Conservation (phyloP, 1,139 yeast species). For the Yamadazyma triangularis region DNA sequence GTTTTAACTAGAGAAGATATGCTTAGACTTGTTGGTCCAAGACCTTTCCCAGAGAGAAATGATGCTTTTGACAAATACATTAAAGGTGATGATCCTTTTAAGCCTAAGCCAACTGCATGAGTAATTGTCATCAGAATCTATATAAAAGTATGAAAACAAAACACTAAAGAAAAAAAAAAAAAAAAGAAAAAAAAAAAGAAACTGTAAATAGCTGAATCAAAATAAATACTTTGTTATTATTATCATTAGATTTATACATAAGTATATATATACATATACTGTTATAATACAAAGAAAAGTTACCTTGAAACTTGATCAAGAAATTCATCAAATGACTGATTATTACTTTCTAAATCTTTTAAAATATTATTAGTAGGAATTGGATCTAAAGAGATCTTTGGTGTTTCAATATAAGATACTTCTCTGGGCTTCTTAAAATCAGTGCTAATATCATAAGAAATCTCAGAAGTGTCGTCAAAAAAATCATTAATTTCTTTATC, state of each 20-base stretch:
- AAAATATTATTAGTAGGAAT: too few species aligned
- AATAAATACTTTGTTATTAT: background rate
- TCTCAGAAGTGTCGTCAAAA: background rate
- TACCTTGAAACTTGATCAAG: background rate
- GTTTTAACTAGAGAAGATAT: constrained; percentile 79
- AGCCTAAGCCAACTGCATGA: constrained; percentile 18
- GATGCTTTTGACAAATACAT: constrained; percentile 79
- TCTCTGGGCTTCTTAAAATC: background rate
- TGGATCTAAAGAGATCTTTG: background rate
- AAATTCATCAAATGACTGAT: background rate
- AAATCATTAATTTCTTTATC: constrained; percentile 1
- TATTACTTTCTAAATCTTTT: too few species aligned
- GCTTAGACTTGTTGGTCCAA: constrained; percentile 66
- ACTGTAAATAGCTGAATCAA: too few species aligned
- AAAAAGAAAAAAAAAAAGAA: background rate
- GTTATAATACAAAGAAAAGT: background rate
- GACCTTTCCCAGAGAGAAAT: constrained; percentile 73
- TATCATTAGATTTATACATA: background rate
- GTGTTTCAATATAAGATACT: background rate
- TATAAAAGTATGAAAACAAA: too few species aligned
- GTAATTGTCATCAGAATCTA: too few species aligned
- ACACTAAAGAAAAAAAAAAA: too few species aligned
- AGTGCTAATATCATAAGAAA: background rate
- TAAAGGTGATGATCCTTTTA: constrained; percentile 41
- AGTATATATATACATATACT: background rate